phyloP scores from a whole-genome alignment of 1,139 yeast species.

The Groenewaldozyma sp. region DNA sequence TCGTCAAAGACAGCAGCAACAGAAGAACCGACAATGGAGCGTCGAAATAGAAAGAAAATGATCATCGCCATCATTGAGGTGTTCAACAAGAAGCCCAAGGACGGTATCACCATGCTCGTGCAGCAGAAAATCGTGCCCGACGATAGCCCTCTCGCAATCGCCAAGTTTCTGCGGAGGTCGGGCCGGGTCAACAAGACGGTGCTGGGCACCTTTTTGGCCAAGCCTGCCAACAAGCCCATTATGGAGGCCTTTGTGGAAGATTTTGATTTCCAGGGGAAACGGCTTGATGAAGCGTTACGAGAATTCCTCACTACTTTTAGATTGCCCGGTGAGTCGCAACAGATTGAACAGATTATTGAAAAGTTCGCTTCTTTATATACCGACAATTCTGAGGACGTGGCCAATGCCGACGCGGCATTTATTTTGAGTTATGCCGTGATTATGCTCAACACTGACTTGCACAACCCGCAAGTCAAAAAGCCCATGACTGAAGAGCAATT shows the following conservation, averaged over 20 bases:
- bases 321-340: constrained; percentile 95
- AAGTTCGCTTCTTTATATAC: constrained; percentile 70
- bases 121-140: constrained; percentile 58
- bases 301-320: constrained; percentile 74
- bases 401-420: constrained; percentile 86
- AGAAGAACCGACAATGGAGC: constrained; percentile 18
- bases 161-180: constrained; percentile 65
- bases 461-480: constrained; percentile 61
- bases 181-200: constrained; percentile 79
- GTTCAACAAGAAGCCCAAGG: constrained; percentile 70
- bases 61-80: constrained; percentile 65
- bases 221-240: constrained; percentile 55
- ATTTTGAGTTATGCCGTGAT: constrained; percentile 87
- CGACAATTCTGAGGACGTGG: constrained; percentile 23
- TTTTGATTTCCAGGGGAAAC: constrained; percentile 65
- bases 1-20: constrained; percentile 16
- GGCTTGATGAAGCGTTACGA: constrained; percentile 92
- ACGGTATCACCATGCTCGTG: constrained; percentile 57
- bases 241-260: constrained; percentile 56
- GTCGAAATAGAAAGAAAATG: constrained; percentile 55
- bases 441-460: constrained; percentile 87
- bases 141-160: constrained; percentile 51
- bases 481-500: constrained; percentile 87
- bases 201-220: constrained; percentile 78
- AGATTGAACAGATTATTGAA: constrained; percentile 86